Conservation (phyloP, 192 early-diverging fungal species). For the Globomyces pollinis-pini region DNA sequence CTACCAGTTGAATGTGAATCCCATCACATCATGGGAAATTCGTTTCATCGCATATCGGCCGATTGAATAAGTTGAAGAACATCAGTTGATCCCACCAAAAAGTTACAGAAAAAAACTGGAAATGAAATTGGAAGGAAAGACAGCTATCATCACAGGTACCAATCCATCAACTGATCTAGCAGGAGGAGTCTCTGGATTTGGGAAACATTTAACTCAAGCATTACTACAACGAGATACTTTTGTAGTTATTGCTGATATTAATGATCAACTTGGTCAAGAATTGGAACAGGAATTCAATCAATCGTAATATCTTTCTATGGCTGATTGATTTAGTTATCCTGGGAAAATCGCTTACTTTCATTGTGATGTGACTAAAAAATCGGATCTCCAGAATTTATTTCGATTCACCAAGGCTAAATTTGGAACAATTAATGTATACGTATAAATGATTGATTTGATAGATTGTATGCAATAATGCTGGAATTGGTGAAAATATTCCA, state of each 20-base stretch:
- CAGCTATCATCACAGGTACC: slow-evolving; percentile 60
- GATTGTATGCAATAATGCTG: slow-evolving; percentile 36
- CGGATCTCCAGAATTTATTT: no score
- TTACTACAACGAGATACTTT: slow-evolving; percentile 44
- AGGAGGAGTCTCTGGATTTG: slow-evolving; percentile 55
- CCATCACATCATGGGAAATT: no score
- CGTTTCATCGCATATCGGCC: no score
- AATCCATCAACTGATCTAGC: not conserved
- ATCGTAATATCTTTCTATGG: not conserved
- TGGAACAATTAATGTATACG: slow-evolving; percentile 50
- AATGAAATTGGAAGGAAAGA: slow-evolving; percentile 40
- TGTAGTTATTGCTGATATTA: slow-evolving; percentile 6
- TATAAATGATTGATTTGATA: slow-evolving; percentile 55
- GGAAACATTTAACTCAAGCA: slow-evolving; percentile 50
- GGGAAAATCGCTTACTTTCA: slow-evolving; percentile 44
- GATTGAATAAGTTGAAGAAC: no score
- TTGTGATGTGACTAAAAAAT: slow-evolving; percentile 64
- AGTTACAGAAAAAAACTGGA: not conserved
- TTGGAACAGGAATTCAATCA: slow-evolving; percentile 1
- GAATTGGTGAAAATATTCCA: slow-evolving; percentile 21
- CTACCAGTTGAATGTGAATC: no score
- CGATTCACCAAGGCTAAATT: no score
- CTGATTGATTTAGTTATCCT: slow-evolving; percentile 16
- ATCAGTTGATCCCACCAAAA: not conserved
- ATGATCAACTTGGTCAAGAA: not conserved